Base-by-base conservation (phyloP, 345 rosid genomes). In the Dipteronia dyeriana region DNA sequence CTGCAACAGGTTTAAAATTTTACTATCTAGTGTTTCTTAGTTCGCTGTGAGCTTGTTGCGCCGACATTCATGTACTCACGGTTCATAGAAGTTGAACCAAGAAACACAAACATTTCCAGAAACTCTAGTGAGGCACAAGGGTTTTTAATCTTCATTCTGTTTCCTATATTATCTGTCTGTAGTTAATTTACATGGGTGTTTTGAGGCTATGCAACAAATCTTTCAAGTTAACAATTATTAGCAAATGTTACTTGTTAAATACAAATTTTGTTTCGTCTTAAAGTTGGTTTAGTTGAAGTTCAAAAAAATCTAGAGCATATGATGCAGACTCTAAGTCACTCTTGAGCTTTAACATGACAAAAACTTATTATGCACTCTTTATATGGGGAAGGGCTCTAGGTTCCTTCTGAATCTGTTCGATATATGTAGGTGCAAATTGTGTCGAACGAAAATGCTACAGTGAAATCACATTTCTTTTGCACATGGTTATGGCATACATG, bases 231-330 rank as follows among this genome's bases (percentile, higher is more conserved):
- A 60, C 67, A 23, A 60, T 53, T 54, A 22, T 17, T 29, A 26
- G 11, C 8, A 25, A 57, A 57, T 38, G 65, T 57, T 66, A 39
- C 4, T 0, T 34, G 38, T 34, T 34, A 34, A 34, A 56, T 39
- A 59, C 23, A 14, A 72, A 39, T 20, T 17, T 11, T 1, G n/a
- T 41, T 11, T 59, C 22, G 41, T 16, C 29, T 56, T 10, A 31
- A 71, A 54, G 11, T 73, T 19, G 38, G 56, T 62, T 73, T 61
- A 60, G 14, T 73, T 63, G 67, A 61, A 61, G 23, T 14, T 73
- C 57, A 20, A 5, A 47, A 61, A 22, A 25, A 25, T 31, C 25
- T 17, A 61, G 39, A 62, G 10, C 53, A 38, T 38, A 20, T 34
- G 45, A n/a, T 38, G 14, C 31, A 34, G 51, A 31, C 3, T 9